These are phyloP conservation scores for Naganishia randhawae DNA, from an alignment of 768 basidiomycete genomes.

Conservation along the genomic window DNA sequence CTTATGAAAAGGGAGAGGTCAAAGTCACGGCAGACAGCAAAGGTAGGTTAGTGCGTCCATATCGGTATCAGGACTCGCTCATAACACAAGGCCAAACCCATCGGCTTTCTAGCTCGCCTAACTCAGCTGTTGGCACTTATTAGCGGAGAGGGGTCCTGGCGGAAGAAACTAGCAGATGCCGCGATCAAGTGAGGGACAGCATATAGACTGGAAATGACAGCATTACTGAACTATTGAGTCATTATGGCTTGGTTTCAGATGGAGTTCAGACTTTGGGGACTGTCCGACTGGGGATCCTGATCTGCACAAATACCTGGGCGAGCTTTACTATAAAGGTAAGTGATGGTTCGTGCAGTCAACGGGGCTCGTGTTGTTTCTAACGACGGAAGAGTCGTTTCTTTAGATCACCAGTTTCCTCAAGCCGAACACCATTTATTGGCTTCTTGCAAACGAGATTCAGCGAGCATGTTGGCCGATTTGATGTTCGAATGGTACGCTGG, in stretches of 20 bases:
- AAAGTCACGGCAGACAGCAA: conserved; percentile 69
- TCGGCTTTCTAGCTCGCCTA: conserved; percentile 77
- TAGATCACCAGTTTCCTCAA: conserved; percentile 69
- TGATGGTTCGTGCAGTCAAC: not conserved
- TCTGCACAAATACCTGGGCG: conserved; percentile 84
- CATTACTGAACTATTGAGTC: not conserved
- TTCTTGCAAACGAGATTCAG: conserved; percentile 83
- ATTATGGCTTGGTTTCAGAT: conserved; percentile 59
- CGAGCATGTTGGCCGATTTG: conserved; percentile 77
- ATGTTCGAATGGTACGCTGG: conserved; percentile 69
- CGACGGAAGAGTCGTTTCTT: not conserved
- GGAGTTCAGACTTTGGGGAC: conserved; percentile 74
- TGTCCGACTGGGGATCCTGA: conserved; percentile 82
- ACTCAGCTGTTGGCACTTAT: conserved; percentile 87
- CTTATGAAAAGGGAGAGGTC: conserved; percentile 73
- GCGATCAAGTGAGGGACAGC: conserved; percentile 63
- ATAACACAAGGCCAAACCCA: too few species aligned
- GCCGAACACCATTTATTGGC: conserved; percentile 82
- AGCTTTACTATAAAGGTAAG: conserved; percentile 57
- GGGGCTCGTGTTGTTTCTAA: not conserved
- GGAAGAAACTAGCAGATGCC: conserved; percentile 82
- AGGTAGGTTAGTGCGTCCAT: conserved; percentile 58
- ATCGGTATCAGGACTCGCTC: too few species aligned
- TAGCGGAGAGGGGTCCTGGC: conserved; percentile 75
- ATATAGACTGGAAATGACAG: not conserved